These are phyloP conservation scores for Metschnikowia anglica DNA, from an alignment of 805 yeast genomes.

Conservation along the genomic window DNA sequence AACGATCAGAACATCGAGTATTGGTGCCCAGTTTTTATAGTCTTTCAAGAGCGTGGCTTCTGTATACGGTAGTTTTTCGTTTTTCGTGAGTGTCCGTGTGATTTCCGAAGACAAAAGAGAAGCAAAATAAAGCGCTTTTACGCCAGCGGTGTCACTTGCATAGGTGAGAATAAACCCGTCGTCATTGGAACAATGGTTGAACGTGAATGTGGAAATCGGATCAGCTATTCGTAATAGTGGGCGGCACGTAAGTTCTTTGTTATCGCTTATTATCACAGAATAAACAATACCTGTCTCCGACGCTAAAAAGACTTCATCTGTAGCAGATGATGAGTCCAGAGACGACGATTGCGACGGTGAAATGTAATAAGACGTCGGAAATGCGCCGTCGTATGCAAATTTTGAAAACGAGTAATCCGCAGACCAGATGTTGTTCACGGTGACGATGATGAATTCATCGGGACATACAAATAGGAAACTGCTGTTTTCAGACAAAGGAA, in stretches of 20 bases:
- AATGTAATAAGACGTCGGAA: conserved; percentile 42
- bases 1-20: conserved; percentile 41
- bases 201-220: conserved; percentile 31
- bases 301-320: conserved; percentile 33
- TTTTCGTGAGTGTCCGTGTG: background rate
- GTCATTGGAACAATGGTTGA: background rate
- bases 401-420: conserved; percentile 42
- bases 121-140: conserved; percentile 34
- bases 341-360: conserved; percentile 20
- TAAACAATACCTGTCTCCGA: conserved; percentile 37
- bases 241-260: conserved; percentile 15
- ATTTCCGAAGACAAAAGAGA: conserved; percentile 2
- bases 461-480: conserved; percentile 42
- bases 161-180: conserved; percentile 30
- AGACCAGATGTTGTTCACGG: conserved; percentile 46
- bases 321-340: conserved; percentile 6
- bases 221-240: conserved; percentile 41
- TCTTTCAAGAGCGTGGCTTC: conserved; percentile 27
- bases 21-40: conserved; percentile 49
- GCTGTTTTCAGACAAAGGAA: conserved; percentile 37
- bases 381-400: conserved; percentile 25
- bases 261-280: conserved; percentile 26
- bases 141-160: conserved; percentile 42
- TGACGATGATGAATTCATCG: conserved; percentile 33
- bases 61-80: conserved; percentile 22